Evolutionary conservation across 169 alveolate species (phyloP).

Genomic region (Plasmodium vinckei): DNA sequence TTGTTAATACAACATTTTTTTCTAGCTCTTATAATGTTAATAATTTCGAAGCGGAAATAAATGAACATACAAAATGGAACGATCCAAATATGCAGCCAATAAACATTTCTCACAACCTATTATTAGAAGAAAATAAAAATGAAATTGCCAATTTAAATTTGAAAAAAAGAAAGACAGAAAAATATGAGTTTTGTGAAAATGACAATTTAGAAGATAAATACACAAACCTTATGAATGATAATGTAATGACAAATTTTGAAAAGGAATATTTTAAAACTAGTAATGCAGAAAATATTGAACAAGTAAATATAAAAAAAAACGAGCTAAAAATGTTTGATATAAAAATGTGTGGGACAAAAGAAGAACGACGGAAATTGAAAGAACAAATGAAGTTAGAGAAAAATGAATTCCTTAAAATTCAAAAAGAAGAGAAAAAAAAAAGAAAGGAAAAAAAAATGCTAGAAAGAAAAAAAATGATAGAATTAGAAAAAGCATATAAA

Average conservation of each 20-base stretch:
- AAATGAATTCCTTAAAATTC: conserved; percentile 1
- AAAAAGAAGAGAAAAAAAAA: conserved; percentile 5
- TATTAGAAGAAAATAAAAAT: too few relatives aligned
- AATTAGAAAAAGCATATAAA: conserved; percentile 5
- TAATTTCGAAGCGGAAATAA: background rate
- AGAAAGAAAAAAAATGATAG: conserved; percentile 7
- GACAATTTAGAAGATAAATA: too few relatives aligned
- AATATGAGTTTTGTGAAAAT: too few relatives aligned
- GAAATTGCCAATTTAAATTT: too few relatives aligned
- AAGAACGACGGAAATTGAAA: background rate
- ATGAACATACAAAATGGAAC: too few relatives aligned
- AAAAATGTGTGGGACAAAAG: conserved; percentile 6
- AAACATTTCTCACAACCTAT: too few relatives aligned
- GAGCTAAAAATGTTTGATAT: background rate
- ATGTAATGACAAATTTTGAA: too few relatives aligned
- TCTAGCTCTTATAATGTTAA: background rate
- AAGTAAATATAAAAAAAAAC: background rate
- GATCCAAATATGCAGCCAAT: too few relatives aligned
- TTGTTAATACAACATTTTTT: conserved; percentile 5
- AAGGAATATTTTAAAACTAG: too few relatives aligned
- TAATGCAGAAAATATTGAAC: background rate
- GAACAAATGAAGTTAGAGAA: conserved; percentile 2
- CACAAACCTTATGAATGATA: too few relatives aligned
- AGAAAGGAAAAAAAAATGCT: conserved; percentile 1
- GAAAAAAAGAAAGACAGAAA: too few relatives aligned